Conservation (phyloP, 2,329 filamentous ascomycete genomes). For the Colletotrichum australisinense region DNA sequence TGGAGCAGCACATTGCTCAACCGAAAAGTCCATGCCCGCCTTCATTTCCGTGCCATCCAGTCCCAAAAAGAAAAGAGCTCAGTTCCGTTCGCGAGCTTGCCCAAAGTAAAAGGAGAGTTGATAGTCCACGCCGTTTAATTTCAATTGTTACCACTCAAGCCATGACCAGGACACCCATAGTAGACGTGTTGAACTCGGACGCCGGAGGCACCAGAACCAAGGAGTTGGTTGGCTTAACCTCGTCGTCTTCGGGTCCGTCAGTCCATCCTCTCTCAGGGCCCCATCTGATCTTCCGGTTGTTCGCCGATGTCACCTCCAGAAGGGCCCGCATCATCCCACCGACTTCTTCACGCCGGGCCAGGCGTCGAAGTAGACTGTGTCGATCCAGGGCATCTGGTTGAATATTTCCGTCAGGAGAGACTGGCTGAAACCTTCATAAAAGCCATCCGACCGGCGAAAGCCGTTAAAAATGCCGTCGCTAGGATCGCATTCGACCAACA, state of each 20-base stretch:
- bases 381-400: conserved; percentile 64
- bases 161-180: conserved; percentile 33
- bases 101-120: conserved; percentile 9
- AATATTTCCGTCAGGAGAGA: conserved; percentile 68
- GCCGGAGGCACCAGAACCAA: conserved; percentile 23
- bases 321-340: conserved; percentile 72
- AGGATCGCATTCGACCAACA: conserved; percentile 80
- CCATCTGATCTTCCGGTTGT: conserved; percentile 70
- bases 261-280: conserved; percentile 76
- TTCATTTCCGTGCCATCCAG: neutral
- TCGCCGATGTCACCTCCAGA: conserved; percentile 60
- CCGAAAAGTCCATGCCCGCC: neutral
- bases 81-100: neutral
- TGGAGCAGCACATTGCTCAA: neutral
- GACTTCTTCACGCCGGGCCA: conserved; percentile 73
- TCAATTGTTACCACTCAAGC: conserved; percentile 8
- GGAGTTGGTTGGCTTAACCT: conserved; percentile 33
- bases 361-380: conserved; percentile 76
- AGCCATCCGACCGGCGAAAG: conserved; percentile 73
- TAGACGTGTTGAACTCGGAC: conserved; percentile 18
- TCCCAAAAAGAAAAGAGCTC: neutral
- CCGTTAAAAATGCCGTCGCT: conserved; percentile 75
- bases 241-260: conserved; percentile 59
- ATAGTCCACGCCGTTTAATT: neutral
- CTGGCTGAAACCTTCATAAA: conserved; percentile 76